These are phyloP conservation scores for Pleurotus tuber-regium DNA, from an alignment of 768 basidiomycete genomes.

Conservation along the genomic window DNA sequence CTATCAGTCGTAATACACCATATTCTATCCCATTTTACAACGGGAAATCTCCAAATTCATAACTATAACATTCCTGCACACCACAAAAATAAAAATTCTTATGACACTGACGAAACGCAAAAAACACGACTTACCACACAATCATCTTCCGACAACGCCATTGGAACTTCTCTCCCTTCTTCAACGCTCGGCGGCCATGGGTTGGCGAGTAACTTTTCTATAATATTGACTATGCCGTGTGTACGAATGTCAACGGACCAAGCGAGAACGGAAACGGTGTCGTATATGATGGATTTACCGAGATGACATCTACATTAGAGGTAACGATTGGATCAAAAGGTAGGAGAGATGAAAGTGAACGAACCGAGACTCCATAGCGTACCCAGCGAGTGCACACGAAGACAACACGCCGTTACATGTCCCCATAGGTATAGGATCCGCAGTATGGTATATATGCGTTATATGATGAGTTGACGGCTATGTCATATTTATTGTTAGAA, in stretches of 20 bases:
- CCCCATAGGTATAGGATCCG: slow-evolving; percentile 93
- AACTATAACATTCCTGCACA: slow-evolving; percentile 56
- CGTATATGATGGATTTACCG: slow-evolving; percentile 84
- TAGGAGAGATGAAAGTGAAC: slow-evolving; percentile 16
- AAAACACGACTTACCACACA: slow-evolving; percentile 59
- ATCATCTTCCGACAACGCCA: slow-evolving; percentile 51
- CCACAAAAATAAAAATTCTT: neutral
- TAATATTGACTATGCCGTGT: slow-evolving; percentile 77
- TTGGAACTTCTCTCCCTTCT: slow-evolving; percentile 61
- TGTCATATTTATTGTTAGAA: neutral
- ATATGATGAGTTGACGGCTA: slow-evolving; percentile 76
- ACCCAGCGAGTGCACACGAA: slow-evolving; percentile 84
- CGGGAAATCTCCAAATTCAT: slow-evolving; percentile 51
- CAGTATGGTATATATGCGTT: slow-evolving; percentile 91
- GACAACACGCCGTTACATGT: slow-evolving; percentile 81
- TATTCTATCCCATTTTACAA: too few relatives aligned
- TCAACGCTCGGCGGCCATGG: slow-evolving; percentile 72
- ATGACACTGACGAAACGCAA: neutral
- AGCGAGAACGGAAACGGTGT: slow-evolving; percentile 81
- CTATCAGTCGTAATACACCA: too few relatives aligned
- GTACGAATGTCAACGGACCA: slow-evolving; percentile 85
- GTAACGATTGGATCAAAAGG: neutral
- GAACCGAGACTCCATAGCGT: slow-evolving; percentile 78
- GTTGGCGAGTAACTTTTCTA: slow-evolving; percentile 66
- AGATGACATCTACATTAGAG: slow-evolving; percentile 69